A percentile compares a stretch with the other conserved stretches of the same genome.
Conservation (phyloP, 1,139 yeast species). For the Magnusiomyces starmeri region DNA sequence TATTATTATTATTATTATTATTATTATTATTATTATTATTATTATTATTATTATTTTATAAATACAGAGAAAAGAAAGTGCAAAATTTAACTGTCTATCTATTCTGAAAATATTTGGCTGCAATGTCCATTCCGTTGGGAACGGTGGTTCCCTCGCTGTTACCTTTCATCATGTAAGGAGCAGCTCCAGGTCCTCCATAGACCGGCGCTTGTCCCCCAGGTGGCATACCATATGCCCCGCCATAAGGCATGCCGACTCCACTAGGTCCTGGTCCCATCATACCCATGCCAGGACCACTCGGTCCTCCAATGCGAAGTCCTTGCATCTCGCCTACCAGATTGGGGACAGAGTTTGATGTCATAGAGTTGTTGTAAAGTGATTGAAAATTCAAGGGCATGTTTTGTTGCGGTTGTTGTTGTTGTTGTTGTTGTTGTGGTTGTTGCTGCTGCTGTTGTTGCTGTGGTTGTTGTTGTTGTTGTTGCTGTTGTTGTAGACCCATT, state of each 20-base stretch:
- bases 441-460: conserved; percentile 8
- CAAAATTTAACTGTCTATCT: too few relatives aligned
- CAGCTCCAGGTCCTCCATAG: not conserved
- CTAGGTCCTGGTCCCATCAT: not conserved
- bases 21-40: too few relatives aligned
- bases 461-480: conserved; percentile 9
- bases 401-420: conserved; percentile 11
- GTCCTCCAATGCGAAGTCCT: not conserved
- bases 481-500: conserved; percentile 10
- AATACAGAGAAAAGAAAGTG: too few relatives aligned
- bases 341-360: conserved; percentile 3
- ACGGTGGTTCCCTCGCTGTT: not conserved
- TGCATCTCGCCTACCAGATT: conserved; percentile 6
- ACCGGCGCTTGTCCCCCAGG: too few relatives aligned
- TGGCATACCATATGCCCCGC: not conserved
- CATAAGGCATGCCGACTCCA: not conserved
- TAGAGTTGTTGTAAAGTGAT: conserved; percentile 9
- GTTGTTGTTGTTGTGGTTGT: conserved; percentile 8
- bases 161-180: not conserved
- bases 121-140: not conserved
- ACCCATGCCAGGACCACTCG: not conserved
- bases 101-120: not conserved
- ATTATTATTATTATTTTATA: too few relatives aligned
- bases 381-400: conserved; percentile 17
- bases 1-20: too few relatives aligned